Evolutionary conservation across 208 protist species (phyloP).

Genomic region (Crithidia expoeki): DNA sequence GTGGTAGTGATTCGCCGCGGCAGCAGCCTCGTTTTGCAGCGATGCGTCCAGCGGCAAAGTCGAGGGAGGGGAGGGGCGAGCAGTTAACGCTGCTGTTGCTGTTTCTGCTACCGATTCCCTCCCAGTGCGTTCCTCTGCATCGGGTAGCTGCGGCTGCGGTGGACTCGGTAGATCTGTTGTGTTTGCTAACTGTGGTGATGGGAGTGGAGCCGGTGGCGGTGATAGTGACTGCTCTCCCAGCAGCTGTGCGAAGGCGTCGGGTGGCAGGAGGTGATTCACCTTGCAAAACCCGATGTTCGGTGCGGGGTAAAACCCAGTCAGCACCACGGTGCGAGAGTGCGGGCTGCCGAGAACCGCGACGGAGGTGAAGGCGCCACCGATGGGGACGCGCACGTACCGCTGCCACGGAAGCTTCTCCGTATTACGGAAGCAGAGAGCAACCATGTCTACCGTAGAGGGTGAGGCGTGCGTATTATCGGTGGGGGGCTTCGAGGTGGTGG

Average conservation of each 20-base stretch:
- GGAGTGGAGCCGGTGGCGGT: not conserved
- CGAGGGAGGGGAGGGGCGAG: not conserved
- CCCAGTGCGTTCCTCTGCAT: no score
- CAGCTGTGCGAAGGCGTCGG: conserved; percentile 27
- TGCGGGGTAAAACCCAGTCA: conserved; percentile 51
- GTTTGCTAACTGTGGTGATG: not conserved
- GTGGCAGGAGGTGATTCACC: conserved; percentile 36
- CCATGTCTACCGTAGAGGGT: not conserved
- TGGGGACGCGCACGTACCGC: conserved; percentile 47
- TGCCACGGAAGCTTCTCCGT: conserved; percentile 39
- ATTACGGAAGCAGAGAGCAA: conserved; percentile 37
- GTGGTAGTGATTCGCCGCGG: conserved; percentile 18
- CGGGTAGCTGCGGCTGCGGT: no score
- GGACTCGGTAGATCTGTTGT: not conserved
- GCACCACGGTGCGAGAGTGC: conserved; percentile 42
- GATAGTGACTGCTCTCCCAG: conserved; percentile 10
- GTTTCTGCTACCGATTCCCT: not conserved
- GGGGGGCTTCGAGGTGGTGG: not conserved
- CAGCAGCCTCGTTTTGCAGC: conserved; percentile 21
- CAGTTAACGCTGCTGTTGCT: not conserved
- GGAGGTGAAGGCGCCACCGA: conserved; percentile 57
- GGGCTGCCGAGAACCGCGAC: conserved; percentile 33
- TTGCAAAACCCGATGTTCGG: conserved; percentile 57
- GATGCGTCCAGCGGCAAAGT: conserved; percentile 16
- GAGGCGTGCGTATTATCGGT: not conserved